A percentile compares a stretch with the other conserved stretches of the same genome.
phyloP scores from a whole-genome alignment of 208 protist genomes.

The Acanthamoeba sp. region DNA sequence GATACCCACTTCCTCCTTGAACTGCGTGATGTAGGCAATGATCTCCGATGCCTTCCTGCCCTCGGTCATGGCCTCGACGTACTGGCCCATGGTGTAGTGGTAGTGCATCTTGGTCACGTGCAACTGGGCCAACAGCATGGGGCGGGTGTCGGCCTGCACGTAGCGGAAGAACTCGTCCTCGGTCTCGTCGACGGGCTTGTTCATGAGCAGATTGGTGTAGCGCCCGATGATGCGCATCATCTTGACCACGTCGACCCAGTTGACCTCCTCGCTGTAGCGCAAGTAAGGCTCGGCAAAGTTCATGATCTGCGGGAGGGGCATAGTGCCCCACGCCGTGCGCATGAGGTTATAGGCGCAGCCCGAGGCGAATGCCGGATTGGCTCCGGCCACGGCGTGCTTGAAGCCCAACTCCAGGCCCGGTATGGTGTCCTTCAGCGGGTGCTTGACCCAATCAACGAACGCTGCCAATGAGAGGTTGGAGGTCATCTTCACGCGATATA shows the following conservation, averaged over 20 bases:
- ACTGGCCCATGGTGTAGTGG: no score
- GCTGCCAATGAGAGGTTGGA: no score
- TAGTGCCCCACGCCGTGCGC: not conserved
- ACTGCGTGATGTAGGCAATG: constrained; percentile 2
- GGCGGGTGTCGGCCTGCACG: not conserved
- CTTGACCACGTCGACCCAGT: not conserved
- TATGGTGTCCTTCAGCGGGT: not conserved
- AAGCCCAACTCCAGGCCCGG: not conserved
- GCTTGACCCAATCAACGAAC: not conserved
- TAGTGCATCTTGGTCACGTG: not conserved
- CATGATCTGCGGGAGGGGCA: not conserved
- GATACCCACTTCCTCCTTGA: constrained; percentile 68
- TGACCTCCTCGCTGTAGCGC: not conserved
- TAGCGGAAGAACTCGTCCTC: not conserved
- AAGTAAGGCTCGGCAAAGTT: no score
- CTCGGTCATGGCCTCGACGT: no score
- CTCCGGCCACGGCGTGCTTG: constrained; percentile 13
- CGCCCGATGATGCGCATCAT: constrained; percentile 40
- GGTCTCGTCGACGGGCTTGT: not conserved
- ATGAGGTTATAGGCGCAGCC: constrained; percentile 11
- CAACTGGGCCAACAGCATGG: not conserved
- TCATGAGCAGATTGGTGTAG: constrained; percentile 6
- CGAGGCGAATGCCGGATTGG: not conserved
- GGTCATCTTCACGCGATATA: no score
- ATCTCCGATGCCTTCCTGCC: not conserved